These are phyloP conservation scores for Abelmoschus esculentus DNA, from an alignment of 345 rosid species.

Conservation along the genomic window DNA sequence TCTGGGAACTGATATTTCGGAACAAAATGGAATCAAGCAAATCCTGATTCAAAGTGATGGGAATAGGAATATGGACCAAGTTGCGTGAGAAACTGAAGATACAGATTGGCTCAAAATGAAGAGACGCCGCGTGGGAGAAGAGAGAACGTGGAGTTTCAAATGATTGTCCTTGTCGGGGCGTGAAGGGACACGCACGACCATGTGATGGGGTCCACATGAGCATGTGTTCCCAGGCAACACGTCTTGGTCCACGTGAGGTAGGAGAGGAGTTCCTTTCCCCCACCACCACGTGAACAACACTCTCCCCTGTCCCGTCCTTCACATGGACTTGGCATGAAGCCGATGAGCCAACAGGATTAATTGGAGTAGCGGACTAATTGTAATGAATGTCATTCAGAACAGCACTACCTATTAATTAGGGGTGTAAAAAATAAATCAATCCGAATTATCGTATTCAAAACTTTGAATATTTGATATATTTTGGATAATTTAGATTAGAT, in stretches of 20 bases:
- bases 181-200: constrained; percentile 35
- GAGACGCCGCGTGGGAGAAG: neutral
- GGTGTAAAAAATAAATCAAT: too few relatives aligned
- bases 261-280: constrained; percentile 20
- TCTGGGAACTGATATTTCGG: too few relatives aligned
- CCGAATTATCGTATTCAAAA: too few relatives aligned
- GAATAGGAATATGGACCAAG: too few relatives aligned
- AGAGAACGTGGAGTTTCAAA: constrained; percentile 19
- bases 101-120: too few relatives aligned
- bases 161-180: constrained; percentile 47
- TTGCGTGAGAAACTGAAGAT: too few relatives aligned
- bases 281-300: constrained; percentile 46
- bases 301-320: constrained; percentile 25
- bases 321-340: neutral
- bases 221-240: constrained; percentile 51
- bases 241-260: constrained; percentile 57
- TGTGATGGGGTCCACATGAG: constrained; percentile 19
- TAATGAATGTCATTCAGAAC: neutral
- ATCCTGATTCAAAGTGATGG: too few relatives aligned
- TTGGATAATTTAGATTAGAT: too few relatives aligned
- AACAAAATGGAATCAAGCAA: too few relatives aligned
- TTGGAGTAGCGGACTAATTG: neutral
- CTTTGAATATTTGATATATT: too few relatives aligned
- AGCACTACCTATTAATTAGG: neutral
- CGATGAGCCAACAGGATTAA: neutral